Conservation (phyloP, 441 rosid species). For the Euphorbia corollata region DNA sequence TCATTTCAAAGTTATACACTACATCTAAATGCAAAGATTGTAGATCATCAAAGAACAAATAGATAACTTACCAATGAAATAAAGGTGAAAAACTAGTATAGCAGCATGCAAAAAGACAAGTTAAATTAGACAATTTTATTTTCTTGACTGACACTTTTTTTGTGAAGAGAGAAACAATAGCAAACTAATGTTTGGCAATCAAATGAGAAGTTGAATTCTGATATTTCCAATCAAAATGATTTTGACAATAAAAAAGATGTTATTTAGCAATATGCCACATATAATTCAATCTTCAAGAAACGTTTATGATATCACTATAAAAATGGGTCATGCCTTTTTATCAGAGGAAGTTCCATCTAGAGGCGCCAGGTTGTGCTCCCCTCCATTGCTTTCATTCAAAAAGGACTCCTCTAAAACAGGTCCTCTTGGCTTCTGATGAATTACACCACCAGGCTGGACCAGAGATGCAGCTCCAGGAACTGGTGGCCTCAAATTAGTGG, state of each 20-base stretch:
- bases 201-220: background rate
- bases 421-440: conserved; percentile 45
- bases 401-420: conserved; percentile 54
- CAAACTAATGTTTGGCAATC: background rate
- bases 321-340: conserved; percentile 46
- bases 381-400: conserved; percentile 40
- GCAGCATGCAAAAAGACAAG: background rate
- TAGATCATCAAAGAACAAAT: background rate
- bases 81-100: background rate
- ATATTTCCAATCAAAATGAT: background rate
- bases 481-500: conserved; percentile 66
- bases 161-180: background rate
- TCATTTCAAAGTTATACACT: conserved; percentile 5
- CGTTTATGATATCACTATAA: background rate
- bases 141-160: background rate
- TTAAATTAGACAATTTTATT: background rate
- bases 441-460: conserved; percentile 35
- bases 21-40: conserved; percentile 9
- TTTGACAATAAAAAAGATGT: background rate
- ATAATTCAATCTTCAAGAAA: conserved; percentile 4
- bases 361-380: conserved; percentile 36
- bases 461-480: conserved; percentile 38
- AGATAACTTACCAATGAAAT: background rate
- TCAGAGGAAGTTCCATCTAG: conserved; percentile 43
- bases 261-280: background rate